Conservation (phyloP, 164 flowering plant genomes). For the Vitis labrusca region DNA sequence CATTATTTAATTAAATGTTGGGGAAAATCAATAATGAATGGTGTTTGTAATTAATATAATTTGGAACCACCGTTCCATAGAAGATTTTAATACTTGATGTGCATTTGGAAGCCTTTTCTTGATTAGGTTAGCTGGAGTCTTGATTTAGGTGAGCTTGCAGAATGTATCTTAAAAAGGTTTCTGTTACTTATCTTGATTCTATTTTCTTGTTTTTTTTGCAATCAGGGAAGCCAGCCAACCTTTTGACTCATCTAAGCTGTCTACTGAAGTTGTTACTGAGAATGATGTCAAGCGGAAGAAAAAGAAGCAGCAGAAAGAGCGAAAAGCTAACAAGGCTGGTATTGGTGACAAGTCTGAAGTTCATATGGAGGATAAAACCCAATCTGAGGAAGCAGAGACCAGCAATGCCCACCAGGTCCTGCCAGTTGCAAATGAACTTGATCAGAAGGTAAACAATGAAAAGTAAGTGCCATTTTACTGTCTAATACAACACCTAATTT, state of each 20-base stretch:
- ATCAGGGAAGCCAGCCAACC: conserved; percentile 19
- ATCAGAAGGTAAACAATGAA: conserved; percentile 21
- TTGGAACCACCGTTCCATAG: no score
- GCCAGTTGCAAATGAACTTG: conserved; percentile 16
- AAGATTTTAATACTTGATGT: no score
- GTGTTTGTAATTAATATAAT: no score
- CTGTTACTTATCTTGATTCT: not conserved
- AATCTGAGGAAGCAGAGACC: conserved; percentile 6
- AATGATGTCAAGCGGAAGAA: conserved; percentile 32
- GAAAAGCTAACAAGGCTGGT: conserved; percentile 20
- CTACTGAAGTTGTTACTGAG: conserved; percentile 20
- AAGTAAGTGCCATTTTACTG: conserved; percentile 31
- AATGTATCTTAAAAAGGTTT: not conserved
- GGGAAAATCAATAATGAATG: no score
- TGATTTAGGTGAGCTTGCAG: no score
- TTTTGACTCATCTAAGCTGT: conserved; percentile 18
- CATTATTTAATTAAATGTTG: no score
- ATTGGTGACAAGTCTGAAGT: conserved; percentile 11
- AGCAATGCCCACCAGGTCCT: conserved; percentile 7
- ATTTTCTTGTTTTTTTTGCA: not conserved
- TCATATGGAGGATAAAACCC: conserved; percentile 1
- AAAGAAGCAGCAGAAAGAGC: conserved; percentile 41
- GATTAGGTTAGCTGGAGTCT: no score
- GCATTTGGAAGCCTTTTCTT: no score
- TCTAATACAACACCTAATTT: not conserved